A percentile compares a stretch with the other conserved stretches of the same genome.
Conservation (phyloP, 1,139 yeast species). For the Candida tetrigidarum region DNA sequence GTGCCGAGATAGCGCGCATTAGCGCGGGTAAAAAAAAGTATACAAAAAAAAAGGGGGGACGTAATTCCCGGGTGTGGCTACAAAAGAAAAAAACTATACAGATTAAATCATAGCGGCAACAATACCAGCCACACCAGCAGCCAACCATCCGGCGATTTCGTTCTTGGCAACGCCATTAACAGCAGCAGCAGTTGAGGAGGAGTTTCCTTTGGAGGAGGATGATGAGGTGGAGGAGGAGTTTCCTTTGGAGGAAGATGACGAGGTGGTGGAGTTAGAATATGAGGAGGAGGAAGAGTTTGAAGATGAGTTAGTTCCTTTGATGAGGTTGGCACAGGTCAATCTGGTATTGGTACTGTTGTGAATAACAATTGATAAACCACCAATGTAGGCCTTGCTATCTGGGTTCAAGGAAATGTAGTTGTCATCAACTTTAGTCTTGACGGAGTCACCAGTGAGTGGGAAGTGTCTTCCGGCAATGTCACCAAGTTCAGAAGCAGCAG, state of each 20-base stretch:
- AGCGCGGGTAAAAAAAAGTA: constrained; percentile 8
- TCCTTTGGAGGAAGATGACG: constrained; percentile 4
- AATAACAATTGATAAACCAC: constrained; percentile 42
- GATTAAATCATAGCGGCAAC: constrained; percentile 17
- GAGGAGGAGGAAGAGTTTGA: constrained; percentile 9
- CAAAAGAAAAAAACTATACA: not conserved
- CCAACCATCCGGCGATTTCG: constrained; percentile 18
- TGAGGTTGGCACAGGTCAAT: constrained; percentile 47
- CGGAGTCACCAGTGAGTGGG: constrained; percentile 28
- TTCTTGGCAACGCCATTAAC: constrained; percentile 19
- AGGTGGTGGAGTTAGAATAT: constrained; percentile 4
- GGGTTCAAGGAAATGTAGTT: constrained; percentile 43
- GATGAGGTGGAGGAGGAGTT: constrained; percentile 12
- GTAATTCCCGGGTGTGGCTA: too few species aligned
- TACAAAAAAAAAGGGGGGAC: not conserved
- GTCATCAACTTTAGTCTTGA: constrained; percentile 34
- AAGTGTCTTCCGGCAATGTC: constrained; percentile 51
- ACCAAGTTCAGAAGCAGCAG: constrained; percentile 38
- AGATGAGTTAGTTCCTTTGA: constrained; percentile 12
- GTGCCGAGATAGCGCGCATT: too few species aligned
- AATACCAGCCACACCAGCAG: constrained; percentile 19
- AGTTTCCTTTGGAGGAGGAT: constrained; percentile 11
- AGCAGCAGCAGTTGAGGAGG: constrained; percentile 16
- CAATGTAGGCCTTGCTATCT: constrained; percentile 37
- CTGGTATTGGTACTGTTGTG: constrained; percentile 38